phyloP scores from a whole-genome alignment of 192 early-diverging fungal genomes.

The Coemansia sp. region DNA sequence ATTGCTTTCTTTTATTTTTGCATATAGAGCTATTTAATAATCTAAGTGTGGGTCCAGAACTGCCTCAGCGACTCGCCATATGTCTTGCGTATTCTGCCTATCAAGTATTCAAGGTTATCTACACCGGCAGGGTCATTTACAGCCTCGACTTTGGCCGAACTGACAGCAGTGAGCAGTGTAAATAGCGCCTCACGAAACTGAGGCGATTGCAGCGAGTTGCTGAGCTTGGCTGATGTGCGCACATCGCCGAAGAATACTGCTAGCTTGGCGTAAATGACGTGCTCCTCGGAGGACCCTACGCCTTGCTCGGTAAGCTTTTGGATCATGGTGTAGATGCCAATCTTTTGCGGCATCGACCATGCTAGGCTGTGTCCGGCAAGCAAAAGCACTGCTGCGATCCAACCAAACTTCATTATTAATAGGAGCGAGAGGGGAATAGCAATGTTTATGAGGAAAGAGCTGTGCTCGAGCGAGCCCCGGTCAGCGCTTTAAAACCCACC shows the following conservation, averaged over 20 bases:
- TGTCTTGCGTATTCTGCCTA: slow-evolving; percentile 23
- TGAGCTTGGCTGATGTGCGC: slow-evolving; percentile 27
- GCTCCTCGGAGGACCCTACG: slow-evolving; percentile 29
- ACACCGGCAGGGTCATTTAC: slow-evolving; percentile 25
- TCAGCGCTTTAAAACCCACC: neutral
- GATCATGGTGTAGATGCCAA: slow-evolving; percentile 47
- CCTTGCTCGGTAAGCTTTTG: slow-evolving; percentile 24
- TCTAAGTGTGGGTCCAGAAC: slow-evolving; percentile 7
- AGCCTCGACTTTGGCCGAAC: slow-evolving; percentile 22
- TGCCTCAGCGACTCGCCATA: slow-evolving; percentile 28
- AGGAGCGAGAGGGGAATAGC: neutral
- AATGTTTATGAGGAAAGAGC: neutral
- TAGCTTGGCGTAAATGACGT: slow-evolving; percentile 30
- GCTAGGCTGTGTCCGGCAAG: slow-evolving; percentile 12
- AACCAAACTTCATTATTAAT: neutral
- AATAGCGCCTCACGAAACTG: slow-evolving; percentile 37
- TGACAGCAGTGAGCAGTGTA: slow-evolving; percentile 23
- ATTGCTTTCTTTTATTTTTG: too few relatives aligned
- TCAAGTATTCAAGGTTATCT: slow-evolving; percentile 39
- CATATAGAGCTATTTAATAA: too few relatives aligned
- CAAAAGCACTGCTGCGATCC: slow-evolving; percentile 3
- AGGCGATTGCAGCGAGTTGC: slow-evolving; percentile 17
- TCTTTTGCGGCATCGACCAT: slow-evolving; percentile 37
- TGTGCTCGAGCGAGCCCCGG: neutral
- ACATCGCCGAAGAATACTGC: slow-evolving; percentile 38